Base-by-base conservation (phyloP, 2,329 filamentous ascomycete species). In the Alternaria gansuensis region DNA sequence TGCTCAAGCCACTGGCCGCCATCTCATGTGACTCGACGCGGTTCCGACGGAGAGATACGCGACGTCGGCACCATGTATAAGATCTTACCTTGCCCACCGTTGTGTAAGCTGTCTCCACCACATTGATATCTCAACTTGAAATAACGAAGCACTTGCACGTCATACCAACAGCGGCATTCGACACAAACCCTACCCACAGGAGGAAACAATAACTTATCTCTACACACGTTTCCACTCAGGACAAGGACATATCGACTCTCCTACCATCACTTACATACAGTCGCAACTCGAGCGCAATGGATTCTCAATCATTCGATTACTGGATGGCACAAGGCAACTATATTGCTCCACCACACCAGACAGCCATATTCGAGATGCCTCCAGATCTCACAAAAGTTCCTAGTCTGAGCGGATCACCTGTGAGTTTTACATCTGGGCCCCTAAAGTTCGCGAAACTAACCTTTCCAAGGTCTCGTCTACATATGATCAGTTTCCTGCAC, bases 391-490 rank as follows among this genome's bases (percentile, higher is more conserved):
- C 74, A 21, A 76, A 76, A 63, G 72, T 77, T 23, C 73, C 76
- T 3, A 79, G 76, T 57, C 65, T 78, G 33, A 77, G 71, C 52
- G 75, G 71, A 33, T 79, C 77, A 44, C 76, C 77, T 13, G 77
- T 79, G 66, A 66, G 75, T 69, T 33, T 24, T 23, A 26, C 9
- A 13, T 29, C 14, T 26, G 14, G 10, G 10, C 24, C 23, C 14
- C 33, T 36, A n/a, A 14, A 14, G 23, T 50, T 14, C 29, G 39
- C 23, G 33, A 29, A 23, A 49, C 62, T 67, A 43, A 68, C 41
- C 29, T 5, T n/a, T 3, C 8, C 21, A 57, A 73, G 76, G 72
- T 72, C 40, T 77, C 76, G 10, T 74, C 74, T 46, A 76, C 74
- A 54, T 77, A 76, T 46, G 75, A 78, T 46, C 69, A 73, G 5